phyloP scores from a whole-genome alignment of 2,329 filamentous ascomycete genomes.

The Blumeria hordei region DNA sequence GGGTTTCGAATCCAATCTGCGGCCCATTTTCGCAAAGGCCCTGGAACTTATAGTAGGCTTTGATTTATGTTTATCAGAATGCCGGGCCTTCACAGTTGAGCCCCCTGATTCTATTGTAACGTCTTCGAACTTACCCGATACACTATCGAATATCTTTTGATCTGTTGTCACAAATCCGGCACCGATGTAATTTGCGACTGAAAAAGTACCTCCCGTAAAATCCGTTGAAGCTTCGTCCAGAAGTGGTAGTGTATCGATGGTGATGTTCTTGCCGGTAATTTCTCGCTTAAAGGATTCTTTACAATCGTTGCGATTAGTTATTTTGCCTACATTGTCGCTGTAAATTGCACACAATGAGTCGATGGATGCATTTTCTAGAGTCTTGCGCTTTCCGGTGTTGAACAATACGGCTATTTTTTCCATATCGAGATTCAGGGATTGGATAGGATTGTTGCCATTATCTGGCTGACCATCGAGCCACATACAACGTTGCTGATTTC shows the following conservation, averaged over 20 bases:
- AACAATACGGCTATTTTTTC: not conserved
- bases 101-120: not conserved
- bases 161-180: not conserved
- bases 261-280: not conserved
- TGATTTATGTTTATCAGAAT: not conserved
- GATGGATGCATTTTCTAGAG: not conserved
- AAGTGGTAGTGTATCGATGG: not conserved
- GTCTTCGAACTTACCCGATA: not conserved
- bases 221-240: not conserved
- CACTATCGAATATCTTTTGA: not conserved
- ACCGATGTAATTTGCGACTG: not conserved
- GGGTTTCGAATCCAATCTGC: no score
- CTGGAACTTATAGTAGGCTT: not conserved
- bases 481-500: not conserved
- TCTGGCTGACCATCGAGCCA: not conserved
- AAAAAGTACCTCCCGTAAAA: not conserved
- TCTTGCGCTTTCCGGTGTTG: not conserved
- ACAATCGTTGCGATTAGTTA: not conserved
- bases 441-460: not conserved
- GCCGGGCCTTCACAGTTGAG: no score
- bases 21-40: not conserved
- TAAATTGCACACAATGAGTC: not conserved
- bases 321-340: not conserved
- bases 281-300: not conserved
- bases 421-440: not conserved